These are phyloP conservation scores for Trichoderma erinaceum DNA, from an alignment of 495 filamentous ascomycete species.

Conservation along the genomic window DNA sequence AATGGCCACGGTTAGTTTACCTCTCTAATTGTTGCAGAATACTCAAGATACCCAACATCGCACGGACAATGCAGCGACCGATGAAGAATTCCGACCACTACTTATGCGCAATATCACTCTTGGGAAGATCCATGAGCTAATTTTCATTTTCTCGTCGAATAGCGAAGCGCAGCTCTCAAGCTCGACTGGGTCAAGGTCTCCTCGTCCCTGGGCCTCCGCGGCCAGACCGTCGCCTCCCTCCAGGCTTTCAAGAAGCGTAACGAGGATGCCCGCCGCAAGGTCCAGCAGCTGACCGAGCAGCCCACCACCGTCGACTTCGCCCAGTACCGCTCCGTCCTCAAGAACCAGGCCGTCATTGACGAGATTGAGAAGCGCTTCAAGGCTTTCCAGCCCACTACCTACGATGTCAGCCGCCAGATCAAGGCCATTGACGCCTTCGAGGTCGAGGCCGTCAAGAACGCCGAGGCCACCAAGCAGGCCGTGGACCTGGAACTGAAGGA, in stretches of 20 bases:
- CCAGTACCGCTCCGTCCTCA: slow-evolving; percentile 83
- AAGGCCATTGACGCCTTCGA: slow-evolving; percentile 98
- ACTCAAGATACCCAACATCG: background rate
- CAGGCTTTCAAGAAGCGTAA: slow-evolving; percentile 99
- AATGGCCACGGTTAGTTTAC: slow-evolving; percentile 13
- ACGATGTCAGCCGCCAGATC: slow-evolving; percentile 85
- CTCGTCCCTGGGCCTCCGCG: slow-evolving; percentile 88
- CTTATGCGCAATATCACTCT: background rate
- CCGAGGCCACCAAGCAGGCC: slow-evolving; percentile 87
- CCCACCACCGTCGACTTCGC: slow-evolving; percentile 84
- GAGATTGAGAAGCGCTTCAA: slow-evolving; percentile 94
- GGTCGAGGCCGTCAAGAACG: slow-evolving; percentile 92
- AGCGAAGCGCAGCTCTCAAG: slow-evolving; percentile 98
- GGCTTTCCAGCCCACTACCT: slow-evolving; percentile 81
- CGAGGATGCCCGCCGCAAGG: slow-evolving; percentile 93
- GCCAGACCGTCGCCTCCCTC: slow-evolving; percentile 83
- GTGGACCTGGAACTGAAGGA: slow-evolving; percentile 90
- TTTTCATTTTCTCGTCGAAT: slow-evolving; percentile 35
- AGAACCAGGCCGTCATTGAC: slow-evolving; percentile 89
- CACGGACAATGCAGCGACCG: background rate
- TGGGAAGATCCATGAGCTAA: slow-evolving; percentile 38
- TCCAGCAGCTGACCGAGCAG: slow-evolving; percentile 68
- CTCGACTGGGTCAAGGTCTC: slow-evolving; percentile 95
- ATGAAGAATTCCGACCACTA: background rate
- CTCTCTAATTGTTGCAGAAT: slow-evolving; percentile 17